phyloP scores from a whole-genome alignment of 345 rosid genomes.

The Barbarea vulgaris region DNA sequence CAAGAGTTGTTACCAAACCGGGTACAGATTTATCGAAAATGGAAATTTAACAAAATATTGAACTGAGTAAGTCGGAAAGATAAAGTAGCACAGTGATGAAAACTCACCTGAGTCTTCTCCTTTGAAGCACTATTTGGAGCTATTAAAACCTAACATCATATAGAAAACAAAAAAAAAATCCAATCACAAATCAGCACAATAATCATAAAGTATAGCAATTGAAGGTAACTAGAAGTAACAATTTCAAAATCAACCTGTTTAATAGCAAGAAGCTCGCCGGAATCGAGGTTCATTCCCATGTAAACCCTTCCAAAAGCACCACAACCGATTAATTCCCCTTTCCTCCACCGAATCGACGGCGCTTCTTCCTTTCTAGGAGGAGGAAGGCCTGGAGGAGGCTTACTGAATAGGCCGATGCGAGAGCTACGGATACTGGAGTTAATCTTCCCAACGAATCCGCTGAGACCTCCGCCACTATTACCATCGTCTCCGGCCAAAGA shows the following conservation, averaged over 20 bases:
- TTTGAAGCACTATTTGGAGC: conserved; percentile 65
- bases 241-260: conserved; percentile 54
- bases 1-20: background rate
- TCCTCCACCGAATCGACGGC: conserved; percentile 76
- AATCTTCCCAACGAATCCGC: conserved; percentile 67
- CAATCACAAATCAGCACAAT: background rate
- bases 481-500: conserved; percentile 51
- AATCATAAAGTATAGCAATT: background rate
- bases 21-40: background rate
- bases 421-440: conserved; percentile 78
- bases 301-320: conserved; percentile 77
- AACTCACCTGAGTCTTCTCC: conserved; percentile 69
- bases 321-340: conserved; percentile 71
- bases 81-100: background rate
- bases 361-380: conserved; percentile 45
- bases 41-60: background rate
- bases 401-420: conserved; percentile 58
- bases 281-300: conserved; percentile 81
- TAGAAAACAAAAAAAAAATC: background rate
- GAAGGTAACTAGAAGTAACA: background rate
- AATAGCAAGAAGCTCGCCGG: conserved; percentile 77
- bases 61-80: background rate
- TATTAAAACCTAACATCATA: conserved; percentile 54
- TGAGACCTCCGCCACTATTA: conserved; percentile 42
- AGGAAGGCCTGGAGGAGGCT: conserved; percentile 54